Conservation (phyloP, 2,329 filamentous ascomycete species). For the Lecanoromycetidae sp. region DNA sequence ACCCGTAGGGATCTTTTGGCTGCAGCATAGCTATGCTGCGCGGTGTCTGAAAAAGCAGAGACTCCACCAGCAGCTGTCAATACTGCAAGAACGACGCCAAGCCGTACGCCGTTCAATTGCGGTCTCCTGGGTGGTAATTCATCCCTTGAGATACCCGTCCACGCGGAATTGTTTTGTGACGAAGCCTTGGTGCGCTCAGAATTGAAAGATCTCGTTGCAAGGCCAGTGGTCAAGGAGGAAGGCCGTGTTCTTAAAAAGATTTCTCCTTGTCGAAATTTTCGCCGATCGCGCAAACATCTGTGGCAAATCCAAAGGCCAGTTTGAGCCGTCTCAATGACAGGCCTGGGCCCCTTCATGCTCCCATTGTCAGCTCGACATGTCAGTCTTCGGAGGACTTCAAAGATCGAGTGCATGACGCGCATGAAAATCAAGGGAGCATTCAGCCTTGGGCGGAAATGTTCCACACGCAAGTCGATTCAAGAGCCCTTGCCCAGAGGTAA, state of each 20-base stretch:
- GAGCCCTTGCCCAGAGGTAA: too few relatives aligned
- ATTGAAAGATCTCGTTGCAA: not conserved
- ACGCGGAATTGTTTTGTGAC: not conserved
- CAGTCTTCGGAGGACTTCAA: too few relatives aligned
- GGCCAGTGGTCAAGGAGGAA: not conserved
- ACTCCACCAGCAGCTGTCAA: conserved; percentile 81
- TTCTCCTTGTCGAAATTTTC: not conserved
- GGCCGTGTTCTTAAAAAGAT: not conserved
- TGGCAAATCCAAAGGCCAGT: conserved; percentile 19
- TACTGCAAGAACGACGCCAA: conserved; percentile 23
- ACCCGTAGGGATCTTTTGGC: conserved; percentile 13
- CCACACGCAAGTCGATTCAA: too few relatives aligned
- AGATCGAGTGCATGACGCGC: not conserved
- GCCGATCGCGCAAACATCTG: conserved; percentile 17
- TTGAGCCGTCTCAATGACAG: not conserved
- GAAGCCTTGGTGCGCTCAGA: not conserved
- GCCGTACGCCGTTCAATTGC: conserved; percentile 9
- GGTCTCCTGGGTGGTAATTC: not conserved
- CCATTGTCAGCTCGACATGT: not conserved
- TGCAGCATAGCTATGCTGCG: conserved; percentile 8
- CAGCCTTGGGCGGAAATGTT: not conserved
- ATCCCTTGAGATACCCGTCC: not conserved
- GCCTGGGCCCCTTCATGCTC: not conserved
- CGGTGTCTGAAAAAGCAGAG: conserved; percentile 6
- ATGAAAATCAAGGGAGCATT: not conserved